Percentiles rank a stretch among this genome's conserved stretches.
phyloP scores from a whole-genome alignment of 1,139 yeast species.

The Petasospora rhodanensis region DNA sequence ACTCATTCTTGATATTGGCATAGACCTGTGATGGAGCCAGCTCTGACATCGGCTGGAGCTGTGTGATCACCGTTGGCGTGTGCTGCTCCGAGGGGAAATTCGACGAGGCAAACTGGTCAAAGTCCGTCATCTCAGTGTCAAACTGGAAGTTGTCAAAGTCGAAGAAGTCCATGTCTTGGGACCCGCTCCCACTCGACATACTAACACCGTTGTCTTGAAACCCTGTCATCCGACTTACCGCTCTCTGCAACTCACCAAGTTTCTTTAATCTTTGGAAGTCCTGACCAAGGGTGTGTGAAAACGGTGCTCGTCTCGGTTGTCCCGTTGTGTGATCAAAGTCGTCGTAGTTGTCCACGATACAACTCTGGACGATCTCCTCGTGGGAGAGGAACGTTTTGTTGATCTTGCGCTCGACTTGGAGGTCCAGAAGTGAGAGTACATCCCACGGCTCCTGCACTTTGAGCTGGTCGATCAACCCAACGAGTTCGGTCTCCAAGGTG shows the following conservation, averaged over 20 bases:
- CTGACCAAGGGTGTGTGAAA: slow-evolving; percentile 23
- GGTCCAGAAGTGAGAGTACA: slow-evolving; percentile 47
- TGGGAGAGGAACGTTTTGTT: slow-evolving; percentile 54
- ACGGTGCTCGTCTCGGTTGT: slow-evolving; percentile 21
- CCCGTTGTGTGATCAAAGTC: slow-evolving; percentile 20
- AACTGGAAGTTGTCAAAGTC: slow-evolving; percentile 10
- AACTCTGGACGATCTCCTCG: slow-evolving; percentile 59
- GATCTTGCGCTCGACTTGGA: slow-evolving; percentile 55
- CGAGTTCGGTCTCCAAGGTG: slow-evolving; percentile 34
- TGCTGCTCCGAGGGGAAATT: too few species aligned
- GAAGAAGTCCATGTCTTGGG: slow-evolving; percentile 1
- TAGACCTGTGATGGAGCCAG: slow-evolving; percentile 4
- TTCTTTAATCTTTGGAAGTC: slow-evolving; percentile 21
- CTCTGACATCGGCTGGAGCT: slow-evolving; percentile 23
- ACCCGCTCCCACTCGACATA: neutral
- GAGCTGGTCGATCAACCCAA: slow-evolving; percentile 39
- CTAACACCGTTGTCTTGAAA: neutral
- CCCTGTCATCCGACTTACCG: neutral
- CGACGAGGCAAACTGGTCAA: too few species aligned
- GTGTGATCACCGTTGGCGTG: slow-evolving; percentile 7
- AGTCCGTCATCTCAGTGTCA: slow-evolving; percentile 12
- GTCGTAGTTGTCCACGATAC: slow-evolving; percentile 45
- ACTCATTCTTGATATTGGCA: neutral
- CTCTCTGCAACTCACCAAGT: slow-evolving; percentile 14
- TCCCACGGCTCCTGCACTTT: slow-evolving; percentile 57